phyloP scores from a whole-genome alignment of 768 basidiomycete species.

The Collybiopsis confluens region DNA sequence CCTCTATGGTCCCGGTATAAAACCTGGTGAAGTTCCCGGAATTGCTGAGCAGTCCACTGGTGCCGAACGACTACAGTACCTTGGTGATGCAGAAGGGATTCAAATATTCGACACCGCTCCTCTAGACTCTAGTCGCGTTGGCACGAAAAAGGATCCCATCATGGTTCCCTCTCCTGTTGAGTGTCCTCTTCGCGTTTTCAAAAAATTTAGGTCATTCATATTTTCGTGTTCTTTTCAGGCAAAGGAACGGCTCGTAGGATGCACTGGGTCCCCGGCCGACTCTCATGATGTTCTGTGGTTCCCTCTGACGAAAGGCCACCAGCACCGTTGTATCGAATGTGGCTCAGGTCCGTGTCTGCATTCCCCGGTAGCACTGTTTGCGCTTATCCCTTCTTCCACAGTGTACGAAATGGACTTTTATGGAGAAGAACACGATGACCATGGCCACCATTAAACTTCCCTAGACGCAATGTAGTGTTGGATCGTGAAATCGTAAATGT shows the following conservation, averaged over 20 bases:
- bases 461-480: not conserved
- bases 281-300: conserved; percentile 94
- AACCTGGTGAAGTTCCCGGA: conserved; percentile 72
- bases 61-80: conserved; percentile 90
- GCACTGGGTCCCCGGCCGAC: conserved; percentile 92
- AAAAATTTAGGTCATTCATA: not conserved
- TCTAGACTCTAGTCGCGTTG: conserved; percentile 78
- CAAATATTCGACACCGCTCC: conserved; percentile 88
- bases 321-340: conserved; percentile 86
- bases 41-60: conserved; percentile 92
- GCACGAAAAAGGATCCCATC: conserved; percentile 85
- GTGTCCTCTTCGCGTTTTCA: not conserved
- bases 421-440: conserved; percentile 46
- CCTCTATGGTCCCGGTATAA: conserved; percentile 68
- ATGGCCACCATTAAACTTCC: conserved; percentile 39
- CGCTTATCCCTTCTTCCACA: conserved; percentile 22
- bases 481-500: not conserved
- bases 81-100: conserved; percentile 84
- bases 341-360: conserved; percentile 68
- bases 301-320: conserved; percentile 57
- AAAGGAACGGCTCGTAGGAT: conserved; percentile 81
- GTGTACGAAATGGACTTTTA: conserved; percentile 76
- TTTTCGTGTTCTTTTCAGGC: no score
- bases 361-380: not conserved
- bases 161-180: conserved; percentile 79